These are phyloP conservation scores for Mortierella sp. DNA, from an alignment of 371 early-diverging fungal species.

Conservation along the genomic window DNA sequence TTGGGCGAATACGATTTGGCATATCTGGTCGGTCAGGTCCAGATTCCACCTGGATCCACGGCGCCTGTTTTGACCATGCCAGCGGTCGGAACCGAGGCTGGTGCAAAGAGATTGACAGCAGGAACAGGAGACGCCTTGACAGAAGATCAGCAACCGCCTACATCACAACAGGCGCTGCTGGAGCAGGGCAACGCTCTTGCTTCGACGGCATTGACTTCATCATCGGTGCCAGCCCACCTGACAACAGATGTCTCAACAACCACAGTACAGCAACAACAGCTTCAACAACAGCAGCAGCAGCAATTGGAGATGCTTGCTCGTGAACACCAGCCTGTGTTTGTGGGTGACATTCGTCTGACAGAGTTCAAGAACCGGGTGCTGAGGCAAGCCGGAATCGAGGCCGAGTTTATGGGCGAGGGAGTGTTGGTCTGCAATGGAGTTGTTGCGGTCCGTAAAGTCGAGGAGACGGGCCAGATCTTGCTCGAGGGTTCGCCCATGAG, in stretches of 20 bases:
- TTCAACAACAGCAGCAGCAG: constrained; percentile 39
- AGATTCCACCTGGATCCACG: constrained; percentile 73
- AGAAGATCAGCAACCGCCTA: not conserved
- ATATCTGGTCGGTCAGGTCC: constrained; percentile 80
- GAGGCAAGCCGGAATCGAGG: constrained; percentile 79
- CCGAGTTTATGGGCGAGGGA: constrained; percentile 88
- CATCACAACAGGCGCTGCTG: not conserved
- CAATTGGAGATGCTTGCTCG: constrained; percentile 43
- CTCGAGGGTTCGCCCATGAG: constrained; percentile 55
- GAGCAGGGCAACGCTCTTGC: not conserved
- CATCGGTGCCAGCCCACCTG: not conserved
- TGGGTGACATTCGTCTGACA: constrained; percentile 90
- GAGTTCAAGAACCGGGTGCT: constrained; percentile 79
- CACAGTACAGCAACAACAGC: constrained; percentile 18
- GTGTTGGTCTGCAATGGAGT: constrained; percentile 87
- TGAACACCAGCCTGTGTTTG: constrained; percentile 79
- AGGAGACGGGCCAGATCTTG: constrained; percentile 46
- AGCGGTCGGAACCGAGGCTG: constrained; percentile 52
- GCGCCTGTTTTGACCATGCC: constrained; percentile 86
- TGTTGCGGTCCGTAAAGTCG: constrained; percentile 79
- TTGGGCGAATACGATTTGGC: constrained; percentile 84
- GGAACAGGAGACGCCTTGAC: constrained; percentile 6
- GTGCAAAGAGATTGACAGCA: constrained; percentile 9
- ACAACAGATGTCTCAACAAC: not conserved
- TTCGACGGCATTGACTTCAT: too few species aligned